Evolutionary conservation across 1,139 yeast genomes (phyloP).

Genomic region (Yamadazyma siamensis): DNA sequence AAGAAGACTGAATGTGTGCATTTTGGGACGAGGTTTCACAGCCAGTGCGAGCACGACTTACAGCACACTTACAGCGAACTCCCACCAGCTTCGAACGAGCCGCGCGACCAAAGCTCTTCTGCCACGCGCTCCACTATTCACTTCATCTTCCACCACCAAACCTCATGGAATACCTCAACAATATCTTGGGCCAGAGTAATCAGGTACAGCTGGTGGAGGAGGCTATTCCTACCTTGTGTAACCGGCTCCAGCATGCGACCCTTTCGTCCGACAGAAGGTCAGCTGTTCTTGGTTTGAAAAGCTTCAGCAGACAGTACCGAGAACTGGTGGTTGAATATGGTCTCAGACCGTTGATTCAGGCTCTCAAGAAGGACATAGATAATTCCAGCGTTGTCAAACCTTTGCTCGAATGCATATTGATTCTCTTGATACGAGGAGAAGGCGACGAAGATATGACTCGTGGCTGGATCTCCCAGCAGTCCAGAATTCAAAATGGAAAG

Average conservation of each 20-base stretch:
- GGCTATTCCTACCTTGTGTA: conserved; percentile 85
- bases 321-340: conserved; percentile 92
- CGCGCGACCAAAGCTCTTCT: no score
- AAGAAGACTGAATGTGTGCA: conserved; percentile 4
- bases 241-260: conserved; percentile 80
- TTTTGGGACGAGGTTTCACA: no score
- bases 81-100: no score
- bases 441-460: conserved; percentile 56
- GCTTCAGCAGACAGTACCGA: conserved; percentile 84
- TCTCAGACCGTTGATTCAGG: conserved; percentile 66
- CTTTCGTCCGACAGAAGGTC: conserved; percentile 84
- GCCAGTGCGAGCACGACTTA: no score
- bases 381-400: conserved; percentile 79
- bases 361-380: conserved; percentile 62
- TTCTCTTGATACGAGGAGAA: conserved; percentile 71
- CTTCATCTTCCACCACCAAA: no score
- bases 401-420: conserved; percentile 77
- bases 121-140: no score
- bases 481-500: conserved; percentile 75
- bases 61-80: no score
- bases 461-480: conserved; percentile 72
- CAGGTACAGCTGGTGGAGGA: conserved; percentile 66
- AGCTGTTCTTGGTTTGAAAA: conserved; percentile 85
- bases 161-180: conserved; percentile 44
- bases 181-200: conserved; percentile 29